Percentiles rank a stretch among this genome's conserved stretches.
Conservation (phyloP, 1,284 basidiomycete genomes). For the Leccinum angustisporum region DNA sequence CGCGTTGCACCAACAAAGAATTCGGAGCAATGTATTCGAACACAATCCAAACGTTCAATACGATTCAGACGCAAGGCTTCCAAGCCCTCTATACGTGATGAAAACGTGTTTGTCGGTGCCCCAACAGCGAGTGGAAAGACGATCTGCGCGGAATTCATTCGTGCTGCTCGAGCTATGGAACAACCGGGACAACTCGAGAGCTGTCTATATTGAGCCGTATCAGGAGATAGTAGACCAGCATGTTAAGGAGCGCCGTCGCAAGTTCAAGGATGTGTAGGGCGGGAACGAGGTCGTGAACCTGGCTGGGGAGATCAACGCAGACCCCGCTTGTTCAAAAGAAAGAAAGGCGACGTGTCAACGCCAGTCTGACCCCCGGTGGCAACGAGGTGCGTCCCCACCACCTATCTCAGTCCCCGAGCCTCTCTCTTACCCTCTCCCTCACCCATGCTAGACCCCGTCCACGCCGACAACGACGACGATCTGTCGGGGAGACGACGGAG, state of each 20-base stretch:
- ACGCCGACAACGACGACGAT: no score
- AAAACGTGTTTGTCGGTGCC: constrained; percentile 94
- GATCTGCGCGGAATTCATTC: constrained; percentile 87
- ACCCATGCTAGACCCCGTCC: no score
- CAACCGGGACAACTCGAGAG: constrained; percentile 82
- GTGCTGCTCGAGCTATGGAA: constrained; percentile 92
- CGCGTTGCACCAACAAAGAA: constrained; percentile 45
- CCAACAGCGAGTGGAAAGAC: constrained; percentile 98
- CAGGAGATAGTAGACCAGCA: constrained; percentile 96
- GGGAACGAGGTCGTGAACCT: constrained; percentile 52
- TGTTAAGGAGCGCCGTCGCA: constrained; percentile 52
- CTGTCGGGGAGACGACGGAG: no score
- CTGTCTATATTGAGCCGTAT: constrained; percentile 95
- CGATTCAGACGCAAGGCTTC: constrained; percentile 59
- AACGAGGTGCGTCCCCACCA: no score
- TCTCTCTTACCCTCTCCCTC: no score
- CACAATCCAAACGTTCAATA: background rate
- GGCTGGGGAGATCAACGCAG: background rate
- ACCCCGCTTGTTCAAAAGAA: background rate
- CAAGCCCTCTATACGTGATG: constrained; percentile 96
- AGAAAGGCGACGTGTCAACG: background rate
- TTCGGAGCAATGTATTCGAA: background rate
- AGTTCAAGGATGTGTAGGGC: constrained; percentile 81
- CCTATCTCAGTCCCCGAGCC: no score
- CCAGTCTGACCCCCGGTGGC: no score